Conservation (phyloP, 1,139 yeast genomes). For the Yamadazyma taylorii region DNA sequence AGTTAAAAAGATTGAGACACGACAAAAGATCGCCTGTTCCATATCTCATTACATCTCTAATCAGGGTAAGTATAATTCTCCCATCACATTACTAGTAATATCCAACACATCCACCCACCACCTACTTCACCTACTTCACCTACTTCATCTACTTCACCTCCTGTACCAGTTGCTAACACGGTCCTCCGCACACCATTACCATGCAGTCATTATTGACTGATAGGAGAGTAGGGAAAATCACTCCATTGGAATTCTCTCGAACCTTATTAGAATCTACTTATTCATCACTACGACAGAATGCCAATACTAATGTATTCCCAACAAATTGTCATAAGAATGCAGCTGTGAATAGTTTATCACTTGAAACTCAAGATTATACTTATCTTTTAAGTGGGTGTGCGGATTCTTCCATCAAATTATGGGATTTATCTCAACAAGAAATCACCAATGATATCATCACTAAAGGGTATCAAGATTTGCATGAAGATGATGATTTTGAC, state of each 20-base stretch:
- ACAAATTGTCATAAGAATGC: constrained; percentile 40
- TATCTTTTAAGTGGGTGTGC: constrained; percentile 73
- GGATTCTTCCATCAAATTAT: constrained; percentile 67
- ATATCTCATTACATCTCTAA: too few relatives aligned
- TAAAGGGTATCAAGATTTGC: constrained; percentile 6
- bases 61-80: too few relatives aligned
- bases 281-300: constrained; percentile 19
- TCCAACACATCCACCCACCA: too few relatives aligned
- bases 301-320: constrained; percentile 37
- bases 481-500: constrained; percentile 25
- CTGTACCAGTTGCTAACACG: too few relatives aligned
- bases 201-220: constrained; percentile 46
- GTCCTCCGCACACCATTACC: too few relatives aligned
- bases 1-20: too few relatives aligned
- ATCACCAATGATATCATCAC: constrained; percentile 4
- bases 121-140: too few relatives aligned
- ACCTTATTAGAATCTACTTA: constrained; percentile 44
- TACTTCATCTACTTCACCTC: too few relatives aligned
- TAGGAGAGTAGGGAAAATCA: constrained; percentile 27
- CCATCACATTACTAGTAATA: too few relatives aligned
- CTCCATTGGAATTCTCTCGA: constrained; percentile 36
- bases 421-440: constrained; percentile 40
- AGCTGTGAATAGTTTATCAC: constrained; percentile 63
- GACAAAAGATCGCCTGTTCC: too few relatives aligned
- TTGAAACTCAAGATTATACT: constrained; percentile 53